Evolutionary conservation across 2,329 filamentous ascomycete species (phyloP).

Genomic region (Phoma herbarum): DNA sequence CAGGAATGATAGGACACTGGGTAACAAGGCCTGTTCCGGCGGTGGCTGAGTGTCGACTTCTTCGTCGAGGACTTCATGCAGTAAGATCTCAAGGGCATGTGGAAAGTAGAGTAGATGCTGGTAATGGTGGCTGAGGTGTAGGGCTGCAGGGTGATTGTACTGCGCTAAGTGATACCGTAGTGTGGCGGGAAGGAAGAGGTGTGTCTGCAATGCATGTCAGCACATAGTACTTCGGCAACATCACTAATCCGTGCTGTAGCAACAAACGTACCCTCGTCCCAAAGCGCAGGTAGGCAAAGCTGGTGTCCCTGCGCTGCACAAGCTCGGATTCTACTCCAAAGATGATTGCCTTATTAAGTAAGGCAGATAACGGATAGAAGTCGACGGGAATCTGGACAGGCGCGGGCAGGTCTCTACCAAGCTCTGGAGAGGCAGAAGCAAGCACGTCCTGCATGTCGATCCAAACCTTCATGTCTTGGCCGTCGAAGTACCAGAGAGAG

Average conservation of each 20-base stretch:
- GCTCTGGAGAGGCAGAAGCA: constrained; percentile 71
- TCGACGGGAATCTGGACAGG: constrained; percentile 85
- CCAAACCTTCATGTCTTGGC: constrained; percentile 86
- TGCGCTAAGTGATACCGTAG: constrained; percentile 80
- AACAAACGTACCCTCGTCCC: constrained; percentile 75
- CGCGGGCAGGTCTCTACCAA: constrained; percentile 73
- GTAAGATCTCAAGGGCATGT: constrained; percentile 88
- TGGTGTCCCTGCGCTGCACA: constrained; percentile 90
- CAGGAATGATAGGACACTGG: constrained; percentile 62
- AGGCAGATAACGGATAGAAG: constrained; percentile 90
- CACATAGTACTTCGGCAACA: constrained; percentile 9
- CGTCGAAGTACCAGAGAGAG: constrained; percentile 95
- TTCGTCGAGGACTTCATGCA: constrained; percentile 93
- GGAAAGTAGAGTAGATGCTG: constrained; percentile 89
- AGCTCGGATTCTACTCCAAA: constrained; percentile 92
- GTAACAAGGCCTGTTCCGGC: constrained; percentile 59
- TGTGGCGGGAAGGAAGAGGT: constrained; percentile 90
- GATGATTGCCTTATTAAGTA: constrained; percentile 89
- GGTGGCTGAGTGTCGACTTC: constrained; percentile 77
- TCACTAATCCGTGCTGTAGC: constrained; percentile 16
- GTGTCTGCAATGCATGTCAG: constrained; percentile 68
- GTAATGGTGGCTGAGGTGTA: constrained; percentile 84
- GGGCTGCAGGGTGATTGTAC: constrained; percentile 80
- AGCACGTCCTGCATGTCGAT: constrained; percentile 86
- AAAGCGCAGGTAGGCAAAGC: constrained; percentile 89